phyloP scores from a whole-genome alignment of 805 yeast species.

The Ogataea nonfermentans region DNA sequence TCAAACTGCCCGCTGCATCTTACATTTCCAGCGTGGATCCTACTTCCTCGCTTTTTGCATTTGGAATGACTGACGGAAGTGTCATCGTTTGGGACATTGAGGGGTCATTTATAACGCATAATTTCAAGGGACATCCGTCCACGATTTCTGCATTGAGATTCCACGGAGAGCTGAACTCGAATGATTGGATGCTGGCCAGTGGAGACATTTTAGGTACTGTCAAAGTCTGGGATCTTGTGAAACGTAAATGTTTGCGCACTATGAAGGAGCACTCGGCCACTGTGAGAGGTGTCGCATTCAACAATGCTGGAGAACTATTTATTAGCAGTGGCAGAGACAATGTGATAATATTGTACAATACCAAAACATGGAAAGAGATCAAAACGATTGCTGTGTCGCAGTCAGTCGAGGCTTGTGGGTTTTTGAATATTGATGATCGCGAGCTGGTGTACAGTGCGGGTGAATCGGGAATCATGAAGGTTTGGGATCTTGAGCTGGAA shows the following conservation, averaged over 20 bases:
- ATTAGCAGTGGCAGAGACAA: conserved; percentile 90
- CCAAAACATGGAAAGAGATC: conserved; percentile 49
- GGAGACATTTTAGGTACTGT: conserved; percentile 60
- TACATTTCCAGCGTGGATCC: conserved; percentile 74
- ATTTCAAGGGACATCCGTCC: conserved; percentile 90
- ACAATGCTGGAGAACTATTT: conserved; percentile 49
- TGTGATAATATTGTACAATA: conserved; percentile 58
- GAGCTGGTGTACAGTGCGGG: conserved; percentile 72
- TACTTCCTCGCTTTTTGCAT: conserved; percentile 82
- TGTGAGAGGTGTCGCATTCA: conserved; percentile 79
- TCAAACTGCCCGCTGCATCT: conserved; percentile 74
- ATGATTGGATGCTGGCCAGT: conserved; percentile 75
- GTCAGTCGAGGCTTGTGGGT: conserved; percentile 71
- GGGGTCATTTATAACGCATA: conserved; percentile 84
- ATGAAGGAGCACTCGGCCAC: conserved; percentile 78
- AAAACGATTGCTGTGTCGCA: conserved; percentile 73
- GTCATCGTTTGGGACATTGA: conserved; percentile 90
- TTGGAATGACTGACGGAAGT: conserved; percentile 94
- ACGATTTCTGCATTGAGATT: conserved; percentile 74
- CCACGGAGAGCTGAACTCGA: conserved; percentile 67
- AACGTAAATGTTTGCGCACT: conserved; percentile 61
- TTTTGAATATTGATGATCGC: conserved; percentile 36
- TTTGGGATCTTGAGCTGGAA: conserved; percentile 59
- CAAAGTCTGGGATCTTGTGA: conserved; percentile 64
- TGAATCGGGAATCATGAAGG: conserved; percentile 61